Conservation (phyloP, 2,329 filamentous ascomycete genomes). For the Penicillium thymicola region DNA sequence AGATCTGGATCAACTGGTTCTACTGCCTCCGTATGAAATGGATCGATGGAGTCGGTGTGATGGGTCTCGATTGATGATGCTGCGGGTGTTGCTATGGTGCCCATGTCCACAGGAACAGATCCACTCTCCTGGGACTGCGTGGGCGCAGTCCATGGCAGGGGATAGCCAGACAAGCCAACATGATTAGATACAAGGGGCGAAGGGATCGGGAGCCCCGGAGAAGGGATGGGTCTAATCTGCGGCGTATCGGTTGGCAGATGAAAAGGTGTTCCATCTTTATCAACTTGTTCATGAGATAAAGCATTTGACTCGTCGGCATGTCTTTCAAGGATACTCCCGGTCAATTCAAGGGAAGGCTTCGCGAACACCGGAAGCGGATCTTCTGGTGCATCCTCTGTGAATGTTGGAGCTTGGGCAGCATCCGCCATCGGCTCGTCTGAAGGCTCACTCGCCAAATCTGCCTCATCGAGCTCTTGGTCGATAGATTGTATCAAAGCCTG, state of each 20-base stretch:
- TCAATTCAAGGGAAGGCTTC: conserved; percentile 18
- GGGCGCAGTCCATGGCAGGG: conserved; percentile 21
- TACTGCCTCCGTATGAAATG: too few relatives aligned
- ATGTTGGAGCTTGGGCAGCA: not conserved
- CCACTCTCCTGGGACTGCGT: conserved; percentile 5
- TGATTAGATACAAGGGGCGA: conserved; percentile 37
- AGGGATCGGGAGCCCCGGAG: conserved; percentile 39
- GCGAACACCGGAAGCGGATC: conserved; percentile 12
- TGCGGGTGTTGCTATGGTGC: not conserved
- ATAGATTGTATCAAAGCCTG: conserved; percentile 27
- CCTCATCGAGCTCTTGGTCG: conserved; percentile 24
- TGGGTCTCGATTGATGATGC: not conserved
- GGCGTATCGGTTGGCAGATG: conserved; percentile 36
- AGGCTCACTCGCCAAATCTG: not conserved
- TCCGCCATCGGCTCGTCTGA: not conserved
- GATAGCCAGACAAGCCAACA: conserved; percentile 30
- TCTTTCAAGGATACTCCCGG: conserved; percentile 11
- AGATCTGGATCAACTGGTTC: not conserved
- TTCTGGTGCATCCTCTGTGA: conserved; percentile 1
- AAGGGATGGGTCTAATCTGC: conserved; percentile 38
- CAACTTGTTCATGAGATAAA: not conserved
- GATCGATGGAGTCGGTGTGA: not conserved
- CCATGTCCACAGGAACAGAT: not conserved
- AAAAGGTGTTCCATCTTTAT: not conserved
- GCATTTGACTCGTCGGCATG: conserved; percentile 2